Evolutionary conservation across 1,284 basidiomycete species (phyloP).

Genomic region (Cronartium ribicola): DNA sequence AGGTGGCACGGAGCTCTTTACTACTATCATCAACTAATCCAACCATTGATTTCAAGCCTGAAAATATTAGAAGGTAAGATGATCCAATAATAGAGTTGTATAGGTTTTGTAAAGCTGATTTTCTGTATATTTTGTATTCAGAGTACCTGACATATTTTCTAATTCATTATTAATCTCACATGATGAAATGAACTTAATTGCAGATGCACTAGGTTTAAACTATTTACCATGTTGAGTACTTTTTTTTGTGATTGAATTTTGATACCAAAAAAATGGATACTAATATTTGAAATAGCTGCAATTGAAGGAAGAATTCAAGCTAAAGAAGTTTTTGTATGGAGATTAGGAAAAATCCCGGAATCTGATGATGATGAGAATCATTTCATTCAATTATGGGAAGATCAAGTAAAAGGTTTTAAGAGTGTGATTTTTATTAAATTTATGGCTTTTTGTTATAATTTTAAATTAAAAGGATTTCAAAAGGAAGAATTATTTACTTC

Average conservation of each 20-base stretch:
- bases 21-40: slow-evolving; percentile 13
- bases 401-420: not conserved
- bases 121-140: not conserved
- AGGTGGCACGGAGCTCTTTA: slow-evolving; percentile 10
- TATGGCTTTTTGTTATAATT: slow-evolving; percentile 5
- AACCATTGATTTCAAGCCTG: slow-evolving; percentile 11
- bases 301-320: slow-evolving; percentile 16
- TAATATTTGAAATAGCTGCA: not conserved
- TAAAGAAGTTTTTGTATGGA: slow-evolving; percentile 17
- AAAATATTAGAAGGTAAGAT: slow-evolving; percentile 21
- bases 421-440: slow-evolving; percentile 17
- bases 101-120: not conserved
- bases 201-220: slow-evolving; percentile 15
- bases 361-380: not conserved
- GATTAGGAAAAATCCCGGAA: slow-evolving; percentile 1
- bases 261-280: not conserved
- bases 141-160: slow-evolving; percentile 26
- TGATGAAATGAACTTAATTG: slow-evolving; percentile 1
- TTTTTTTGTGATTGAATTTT: too few relatives aligned
- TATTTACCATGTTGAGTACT: slow-evolving; percentile 22
- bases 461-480: not conserved
- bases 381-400: slow-evolving; percentile 21
- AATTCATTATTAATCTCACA: slow-evolving; percentile 17
- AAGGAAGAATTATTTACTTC: not conserved
- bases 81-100: not conserved